Percentiles rank a stretch among this genome's conserved stretches.
These are phyloP conservation scores for Hanseniaspora gamundiae DNA, from an alignment of 1,139 yeast species.

Conservation along the genomic window DNA sequence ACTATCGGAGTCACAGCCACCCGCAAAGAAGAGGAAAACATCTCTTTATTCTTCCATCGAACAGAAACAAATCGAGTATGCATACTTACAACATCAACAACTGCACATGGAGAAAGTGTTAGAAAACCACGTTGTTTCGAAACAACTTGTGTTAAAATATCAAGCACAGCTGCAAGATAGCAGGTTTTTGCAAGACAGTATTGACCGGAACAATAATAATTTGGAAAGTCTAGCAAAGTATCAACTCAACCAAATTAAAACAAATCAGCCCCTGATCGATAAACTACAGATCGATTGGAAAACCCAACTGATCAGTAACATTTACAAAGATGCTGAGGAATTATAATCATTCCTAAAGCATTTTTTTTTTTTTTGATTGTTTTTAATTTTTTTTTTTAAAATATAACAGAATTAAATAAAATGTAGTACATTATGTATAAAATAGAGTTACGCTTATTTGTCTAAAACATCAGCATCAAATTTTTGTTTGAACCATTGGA, in stretches of 20 bases:
- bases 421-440: background rate
- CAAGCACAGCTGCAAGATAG: too few species aligned
- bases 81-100: background rate
- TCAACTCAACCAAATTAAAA: background rate
- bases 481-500: conserved; percentile 98
- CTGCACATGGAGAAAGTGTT: background rate
- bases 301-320: background rate
- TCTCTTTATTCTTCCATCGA: background rate
- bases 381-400: too few species aligned
- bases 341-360: too few species aligned
- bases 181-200: background rate
- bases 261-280: background rate
- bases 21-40: background rate
- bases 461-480: conserved; percentile 96
- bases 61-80: background rate
- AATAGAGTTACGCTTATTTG: conserved; percentile 37
- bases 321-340: background rate
- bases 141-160: background rate
- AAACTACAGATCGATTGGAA: background rate
- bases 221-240: background rate
- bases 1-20: too few species aligned
- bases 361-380: too few species aligned
- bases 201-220: background rate
- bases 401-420: background rate
- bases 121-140: background rate